A percentile compares a stretch with the other conserved stretches of the same genome.
These are phyloP conservation scores for Paraglomus brasilianum DNA, from an alignment of 192 early-diverging fungal species.

Conservation along the genomic window DNA sequence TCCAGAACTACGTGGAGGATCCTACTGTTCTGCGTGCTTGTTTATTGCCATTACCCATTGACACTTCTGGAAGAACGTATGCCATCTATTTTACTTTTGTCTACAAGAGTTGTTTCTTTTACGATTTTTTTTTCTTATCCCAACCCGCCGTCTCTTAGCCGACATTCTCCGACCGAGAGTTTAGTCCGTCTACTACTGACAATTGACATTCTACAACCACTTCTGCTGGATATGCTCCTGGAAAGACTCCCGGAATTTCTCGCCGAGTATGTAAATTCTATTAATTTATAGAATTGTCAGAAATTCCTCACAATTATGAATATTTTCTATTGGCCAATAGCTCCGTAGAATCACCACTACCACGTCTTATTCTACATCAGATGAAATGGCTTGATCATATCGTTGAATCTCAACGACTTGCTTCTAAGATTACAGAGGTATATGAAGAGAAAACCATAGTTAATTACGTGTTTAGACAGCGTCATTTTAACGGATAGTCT, in stretches of 20 bases:
- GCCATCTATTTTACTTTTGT: not conserved
- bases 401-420: conserved; percentile 56
- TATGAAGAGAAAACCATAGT: not conserved
- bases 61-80: too few relatives aligned
- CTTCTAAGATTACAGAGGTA: conserved; percentile 67
- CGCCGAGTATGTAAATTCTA: conserved; percentile 28
- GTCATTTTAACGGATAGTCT: not conserved
- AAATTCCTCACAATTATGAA: not conserved
- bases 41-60: conserved; percentile 30
- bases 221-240: conserved; percentile 50
- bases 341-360: conserved; percentile 47
- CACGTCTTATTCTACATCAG: conserved; percentile 67
- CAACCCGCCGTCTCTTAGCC: not conserved
- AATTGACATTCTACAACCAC: conserved; percentile 59
- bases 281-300: too few relatives aligned
- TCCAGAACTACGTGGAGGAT: conserved; percentile 36
- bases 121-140: conserved; percentile 12
- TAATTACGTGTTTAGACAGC: not conserved
- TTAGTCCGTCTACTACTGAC: conserved; percentile 59
- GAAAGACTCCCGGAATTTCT: conserved; percentile 64
- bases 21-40: conserved; percentile 29
- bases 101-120: conserved; percentile 24
- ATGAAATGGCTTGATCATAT: conserved; percentile 76
- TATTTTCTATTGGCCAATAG: conserved; percentile 31
- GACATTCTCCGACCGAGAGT: conserved; percentile 45